Evolutionary conservation across 495 filamentous ascomycete genomes (phyloP).

Genomic region (Hypoxylon cercidicola): DNA sequence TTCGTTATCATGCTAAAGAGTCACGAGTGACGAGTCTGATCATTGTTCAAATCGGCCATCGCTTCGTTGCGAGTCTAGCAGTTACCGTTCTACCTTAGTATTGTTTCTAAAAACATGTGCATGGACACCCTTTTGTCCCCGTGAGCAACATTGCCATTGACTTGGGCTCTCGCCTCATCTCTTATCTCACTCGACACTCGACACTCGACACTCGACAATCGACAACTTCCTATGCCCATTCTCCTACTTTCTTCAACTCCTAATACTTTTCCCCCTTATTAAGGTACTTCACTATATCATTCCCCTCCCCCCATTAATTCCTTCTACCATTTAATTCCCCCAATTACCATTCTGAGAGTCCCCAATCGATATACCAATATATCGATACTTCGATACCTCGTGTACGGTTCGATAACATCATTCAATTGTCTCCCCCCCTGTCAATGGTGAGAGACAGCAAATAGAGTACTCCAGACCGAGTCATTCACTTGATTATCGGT

Average conservation of each 20-base stretch:
- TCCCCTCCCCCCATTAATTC: conserved; percentile 8
- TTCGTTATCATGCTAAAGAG: conserved; percentile 46
- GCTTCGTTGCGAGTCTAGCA: conserved; percentile 31
- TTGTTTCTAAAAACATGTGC: too few relatives aligned
- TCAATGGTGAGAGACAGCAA: conserved; percentile 9
- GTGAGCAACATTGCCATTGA: conserved; percentile 26
- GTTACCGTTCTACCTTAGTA: neutral
- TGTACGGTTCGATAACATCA: conserved; percentile 12
- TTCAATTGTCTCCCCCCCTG: conserved; percentile 1
- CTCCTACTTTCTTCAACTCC: conserved; percentile 27
- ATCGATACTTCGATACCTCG: neutral
- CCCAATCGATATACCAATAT: too few relatives aligned
- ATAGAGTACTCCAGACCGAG: conserved; percentile 35
- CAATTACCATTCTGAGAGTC: neutral
- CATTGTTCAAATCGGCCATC: conserved; percentile 28
- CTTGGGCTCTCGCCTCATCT: conserved; percentile 27
- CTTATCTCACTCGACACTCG: neutral
- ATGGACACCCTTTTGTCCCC: conserved; percentile 29
- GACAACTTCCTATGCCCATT: conserved; percentile 25
- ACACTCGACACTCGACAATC: too few relatives aligned
- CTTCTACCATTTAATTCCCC: conserved; percentile 10
- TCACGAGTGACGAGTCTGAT: conserved; percentile 48
- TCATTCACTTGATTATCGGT: conserved; percentile 50
- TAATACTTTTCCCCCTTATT: conserved; percentile 27
- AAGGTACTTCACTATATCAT: conserved; percentile 24